Conservation (phyloP, 768 basidiomycete species). For the Megacollybia marginata region DNA sequence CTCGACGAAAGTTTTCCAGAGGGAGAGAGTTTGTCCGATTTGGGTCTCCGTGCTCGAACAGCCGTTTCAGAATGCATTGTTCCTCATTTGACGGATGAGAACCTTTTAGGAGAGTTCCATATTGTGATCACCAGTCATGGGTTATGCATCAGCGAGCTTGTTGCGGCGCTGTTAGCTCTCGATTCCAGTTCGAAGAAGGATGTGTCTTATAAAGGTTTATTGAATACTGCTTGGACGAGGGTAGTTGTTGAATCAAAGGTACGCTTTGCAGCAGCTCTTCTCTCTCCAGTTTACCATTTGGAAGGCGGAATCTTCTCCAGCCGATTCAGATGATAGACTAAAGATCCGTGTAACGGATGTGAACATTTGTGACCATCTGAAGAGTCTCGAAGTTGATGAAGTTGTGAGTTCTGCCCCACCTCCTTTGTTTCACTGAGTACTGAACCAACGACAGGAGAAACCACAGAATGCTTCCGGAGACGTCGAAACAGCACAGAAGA, state of each 20-base stretch:
- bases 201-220: conserved; percentile 36
- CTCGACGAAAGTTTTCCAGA: conserved; percentile 53
- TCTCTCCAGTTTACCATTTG: not conserved
- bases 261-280: conserved; percentile 3
- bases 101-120: conserved; percentile 36
- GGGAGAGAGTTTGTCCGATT: conserved; percentile 61
- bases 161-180: conserved; percentile 44
- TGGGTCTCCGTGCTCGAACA: conserved; percentile 44
- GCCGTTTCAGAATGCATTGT: conserved; percentile 49
- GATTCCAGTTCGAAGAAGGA: conserved; percentile 38
- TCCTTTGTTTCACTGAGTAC: conserved; percentile 2
- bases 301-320: conserved; percentile 9
- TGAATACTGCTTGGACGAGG: conserved; percentile 74
- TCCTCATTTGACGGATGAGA: conserved; percentile 41
- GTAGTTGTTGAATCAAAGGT: conserved; percentile 41
- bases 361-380: conserved; percentile 28
- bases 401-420: not conserved
- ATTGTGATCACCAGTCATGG: conserved; percentile 73
- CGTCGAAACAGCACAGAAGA: conserved; percentile 20
- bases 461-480: conserved; percentile 14
- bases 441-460: conserved; percentile 1
- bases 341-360: conserved; percentile 28
- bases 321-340: conserved; percentile 19
- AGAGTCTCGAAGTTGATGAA: conserved; percentile 14
- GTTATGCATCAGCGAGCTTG: conserved; percentile 56